These are phyloP conservation scores for Sporisorium exsertum DNA, from an alignment of 1,284 basidiomycete genomes.

Conservation along the genomic window DNA sequence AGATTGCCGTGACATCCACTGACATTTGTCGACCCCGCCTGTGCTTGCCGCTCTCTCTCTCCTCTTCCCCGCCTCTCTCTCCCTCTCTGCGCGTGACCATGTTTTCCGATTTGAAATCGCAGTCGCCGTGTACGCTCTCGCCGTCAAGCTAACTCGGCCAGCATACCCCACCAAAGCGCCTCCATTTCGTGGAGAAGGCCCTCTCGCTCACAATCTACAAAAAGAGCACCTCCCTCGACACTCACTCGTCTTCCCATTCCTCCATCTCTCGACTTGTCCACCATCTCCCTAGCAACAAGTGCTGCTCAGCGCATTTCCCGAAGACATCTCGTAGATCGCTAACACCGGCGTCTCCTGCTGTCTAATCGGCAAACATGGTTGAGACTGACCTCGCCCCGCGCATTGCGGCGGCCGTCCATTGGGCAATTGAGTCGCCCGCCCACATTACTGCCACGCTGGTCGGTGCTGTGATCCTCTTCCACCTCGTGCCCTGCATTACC, in stretches of 20 bases:
- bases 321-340: not conserved
- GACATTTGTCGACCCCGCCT: not conserved
- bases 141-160: not conserved
- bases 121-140: too few species aligned
- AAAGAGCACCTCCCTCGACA: not conserved
- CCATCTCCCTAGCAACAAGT: not conserved
- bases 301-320: not conserved
- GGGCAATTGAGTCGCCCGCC: conserved; percentile 35
- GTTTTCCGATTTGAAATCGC: too few species aligned
- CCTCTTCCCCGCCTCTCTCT: too few species aligned
- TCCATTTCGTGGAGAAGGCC: not conserved
- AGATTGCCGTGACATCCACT: not conserved
- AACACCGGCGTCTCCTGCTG: not conserved
- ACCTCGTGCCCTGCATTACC: conserved; percentile 48
- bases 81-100: too few species aligned
- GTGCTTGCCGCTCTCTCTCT: too few species aligned
- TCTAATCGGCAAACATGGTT: conserved; percentile 23
- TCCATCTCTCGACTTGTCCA: not conserved
- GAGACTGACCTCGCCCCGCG: conserved; percentile 39
- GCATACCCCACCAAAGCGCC: not conserved
- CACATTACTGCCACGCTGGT: conserved; percentile 35
- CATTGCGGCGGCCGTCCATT: conserved; percentile 30
- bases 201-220: not conserved
- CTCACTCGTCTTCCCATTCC: conserved; percentile 5
- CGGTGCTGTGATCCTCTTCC: conserved; percentile 47